A percentile compares a stretch with the other conserved stretches of the same genome.
These are phyloP conservation scores for Xerocomus brunneocitrinus DNA, from an alignment of 768 basidiomycete species.

Conservation along the genomic window DNA sequence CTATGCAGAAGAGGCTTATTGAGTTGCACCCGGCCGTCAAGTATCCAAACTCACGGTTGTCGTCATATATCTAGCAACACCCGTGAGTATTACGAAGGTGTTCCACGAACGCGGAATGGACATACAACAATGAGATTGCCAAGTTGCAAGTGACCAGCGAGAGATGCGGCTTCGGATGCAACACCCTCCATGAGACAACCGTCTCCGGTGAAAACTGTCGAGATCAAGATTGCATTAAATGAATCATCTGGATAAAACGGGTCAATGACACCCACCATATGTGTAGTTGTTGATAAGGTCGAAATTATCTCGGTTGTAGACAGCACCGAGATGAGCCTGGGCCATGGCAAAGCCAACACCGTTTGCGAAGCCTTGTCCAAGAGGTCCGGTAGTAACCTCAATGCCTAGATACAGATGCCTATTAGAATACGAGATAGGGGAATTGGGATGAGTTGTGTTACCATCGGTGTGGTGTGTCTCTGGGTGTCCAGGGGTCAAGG, in stretches of 20 bases:
- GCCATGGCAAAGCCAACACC: constrained; percentile 93
- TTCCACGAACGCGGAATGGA: constrained; percentile 21
- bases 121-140: constrained; percentile 88
- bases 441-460: constrained; percentile 13
- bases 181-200: constrained; percentile 98
- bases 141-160: constrained; percentile 91
- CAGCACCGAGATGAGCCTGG: constrained; percentile 84
- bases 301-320: constrained; percentile 84
- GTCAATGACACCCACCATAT: constrained; percentile 53
- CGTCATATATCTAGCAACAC: constrained; percentile 73
- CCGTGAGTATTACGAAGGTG: constrained; percentile 15
- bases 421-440: constrained; percentile 9
- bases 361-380: constrained; percentile 93
- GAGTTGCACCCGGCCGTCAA: neutral
- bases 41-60: constrained; percentile 67
- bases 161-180: constrained; percentile 84
- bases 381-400: constrained; percentile 93
- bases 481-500: constrained; percentile 91
- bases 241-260: neutral
- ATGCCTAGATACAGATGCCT: constrained; percentile 41
- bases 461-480: constrained; percentile 70
- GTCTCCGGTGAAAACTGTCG: constrained; percentile 82
- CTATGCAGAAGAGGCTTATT: constrained; percentile 35
- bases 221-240: constrained; percentile 1
- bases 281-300: constrained; percentile 82